Conservation (phyloP, 805 yeast genomes). For the Grigorovia humatica region DNA sequence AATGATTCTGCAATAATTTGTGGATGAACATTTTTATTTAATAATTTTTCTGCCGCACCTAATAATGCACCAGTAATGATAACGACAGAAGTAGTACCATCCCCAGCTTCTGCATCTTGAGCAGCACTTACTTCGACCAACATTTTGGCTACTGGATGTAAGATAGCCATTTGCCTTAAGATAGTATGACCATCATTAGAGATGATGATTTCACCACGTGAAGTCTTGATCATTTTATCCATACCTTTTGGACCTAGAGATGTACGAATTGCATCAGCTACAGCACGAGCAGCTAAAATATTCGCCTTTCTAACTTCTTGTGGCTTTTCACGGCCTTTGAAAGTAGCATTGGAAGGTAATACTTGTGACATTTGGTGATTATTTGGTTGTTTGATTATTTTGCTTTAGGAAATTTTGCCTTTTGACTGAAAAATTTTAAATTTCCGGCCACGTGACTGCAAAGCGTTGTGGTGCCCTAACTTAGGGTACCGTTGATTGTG, state of each 20-base stretch:
- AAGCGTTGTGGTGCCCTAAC: background rate
- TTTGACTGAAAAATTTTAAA: background rate
- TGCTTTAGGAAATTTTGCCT: background rate
- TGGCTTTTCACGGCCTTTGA: conserved; percentile 89
- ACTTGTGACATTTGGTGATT: background rate
- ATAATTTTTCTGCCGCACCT: conserved; percentile 88
- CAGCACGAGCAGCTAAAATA: conserved; percentile 87
- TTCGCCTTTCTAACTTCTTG: conserved; percentile 86
- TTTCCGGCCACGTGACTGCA: background rate
- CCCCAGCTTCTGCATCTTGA: conserved; percentile 99
- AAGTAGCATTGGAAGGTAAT: conserved; percentile 71
- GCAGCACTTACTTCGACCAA: conserved; percentile 95
- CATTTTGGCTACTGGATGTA: conserved; percentile 98
- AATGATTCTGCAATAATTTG: conserved; percentile 88
- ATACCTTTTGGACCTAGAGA: conserved; percentile 97
- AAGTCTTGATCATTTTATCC: conserved; percentile 98
- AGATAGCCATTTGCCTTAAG: conserved; percentile 91
- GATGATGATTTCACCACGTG: conserved; percentile 83
- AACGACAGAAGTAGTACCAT: conserved; percentile 97
- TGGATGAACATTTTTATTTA: conserved; percentile 90
- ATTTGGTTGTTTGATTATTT: background rate
- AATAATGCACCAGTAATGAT: conserved; percentile 88
- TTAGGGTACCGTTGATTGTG: background rate
- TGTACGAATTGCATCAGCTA: conserved; percentile 89
- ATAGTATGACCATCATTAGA: conserved; percentile 98